phyloP scores from a whole-genome alignment of 495 filamentous ascomycete genomes.

The Achaetomiella virescens region DNA sequence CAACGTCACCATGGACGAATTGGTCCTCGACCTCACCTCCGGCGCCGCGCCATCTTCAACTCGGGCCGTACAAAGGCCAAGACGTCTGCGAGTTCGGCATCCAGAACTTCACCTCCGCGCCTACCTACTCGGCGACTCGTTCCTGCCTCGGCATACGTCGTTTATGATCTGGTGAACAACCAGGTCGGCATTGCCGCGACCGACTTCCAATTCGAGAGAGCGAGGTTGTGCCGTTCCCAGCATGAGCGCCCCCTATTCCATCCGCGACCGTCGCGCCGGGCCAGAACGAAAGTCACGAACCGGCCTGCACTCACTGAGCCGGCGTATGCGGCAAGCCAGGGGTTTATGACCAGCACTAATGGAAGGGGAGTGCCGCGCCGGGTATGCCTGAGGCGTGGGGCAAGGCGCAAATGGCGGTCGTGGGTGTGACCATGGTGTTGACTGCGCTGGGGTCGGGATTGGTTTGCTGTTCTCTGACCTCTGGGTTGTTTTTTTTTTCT shows the following conservation, averaged over 20 bases:
- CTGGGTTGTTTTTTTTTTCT: neutral
- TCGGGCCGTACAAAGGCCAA: constrained; percentile 47
- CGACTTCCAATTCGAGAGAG: constrained; percentile 69
- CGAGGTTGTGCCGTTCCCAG: constrained; percentile 49
- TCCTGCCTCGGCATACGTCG: constrained; percentile 86
- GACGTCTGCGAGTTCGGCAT: constrained; percentile 70
- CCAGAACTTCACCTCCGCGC: constrained; percentile 53
- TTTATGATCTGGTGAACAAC: constrained; percentile 88
- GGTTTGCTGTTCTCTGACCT: constrained; percentile 14
- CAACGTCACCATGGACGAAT: constrained; percentile 65
- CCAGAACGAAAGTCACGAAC: constrained; percentile 32
- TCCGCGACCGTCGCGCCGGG: constrained; percentile 42
- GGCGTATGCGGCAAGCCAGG: constrained; percentile 34
- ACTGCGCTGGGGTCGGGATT: constrained; percentile 40
- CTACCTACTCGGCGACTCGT: constrained; percentile 88
- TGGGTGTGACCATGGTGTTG: constrained; percentile 32
- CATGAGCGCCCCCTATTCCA: constrained; percentile 44
- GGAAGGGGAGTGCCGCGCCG: constrained; percentile 27
- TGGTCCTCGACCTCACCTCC: constrained; percentile 58
- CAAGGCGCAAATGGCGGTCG: constrained; percentile 27
- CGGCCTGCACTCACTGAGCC: constrained; percentile 27
- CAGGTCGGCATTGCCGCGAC: constrained; percentile 81
- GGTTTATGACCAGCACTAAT: constrained; percentile 26
- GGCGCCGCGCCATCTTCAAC: constrained; percentile 43
- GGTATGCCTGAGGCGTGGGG: constrained; percentile 29